Evolutionary conservation across 2,329 filamentous ascomycete species (phyloP).

Genomic region (Ramularia endophylla): DNA sequence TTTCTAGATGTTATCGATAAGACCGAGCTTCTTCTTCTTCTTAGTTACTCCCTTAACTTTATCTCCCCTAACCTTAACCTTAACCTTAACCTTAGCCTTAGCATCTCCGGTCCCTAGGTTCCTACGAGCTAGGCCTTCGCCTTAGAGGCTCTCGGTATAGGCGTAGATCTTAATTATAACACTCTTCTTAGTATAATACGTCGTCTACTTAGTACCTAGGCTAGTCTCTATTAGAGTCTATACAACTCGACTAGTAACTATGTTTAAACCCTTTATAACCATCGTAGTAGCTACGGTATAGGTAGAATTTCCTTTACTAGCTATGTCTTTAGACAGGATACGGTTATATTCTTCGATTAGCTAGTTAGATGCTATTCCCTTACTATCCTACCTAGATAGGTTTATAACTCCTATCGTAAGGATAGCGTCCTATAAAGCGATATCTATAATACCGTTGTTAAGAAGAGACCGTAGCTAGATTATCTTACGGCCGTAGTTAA

Average conservation of each 20-base stretch:
- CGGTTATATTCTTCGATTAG: slow-evolving; percentile 2
- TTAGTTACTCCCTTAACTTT: too few species aligned
- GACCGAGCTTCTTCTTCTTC: background rate
- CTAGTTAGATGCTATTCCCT: background rate
- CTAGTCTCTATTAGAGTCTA: background rate
- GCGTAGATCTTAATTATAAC: slow-evolving; percentile 1
- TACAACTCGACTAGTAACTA: background rate
- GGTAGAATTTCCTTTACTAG: slow-evolving; percentile 3
- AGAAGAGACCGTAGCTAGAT: slow-evolving; percentile 1
- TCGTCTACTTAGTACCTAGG: slow-evolving; percentile 1
- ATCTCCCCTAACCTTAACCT: too few species aligned
- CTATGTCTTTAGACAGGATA: background rate
- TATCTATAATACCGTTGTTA: background rate
- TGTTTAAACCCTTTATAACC: background rate
- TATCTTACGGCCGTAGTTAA: slow-evolving; percentile 2
- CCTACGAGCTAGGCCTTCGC: background rate
- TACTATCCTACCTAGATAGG: background rate
- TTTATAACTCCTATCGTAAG: background rate
- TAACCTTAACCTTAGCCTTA: too few species aligned
- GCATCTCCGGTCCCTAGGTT: background rate
- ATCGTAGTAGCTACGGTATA: background rate
- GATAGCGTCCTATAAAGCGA: background rate
- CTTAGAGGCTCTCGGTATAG: background rate
- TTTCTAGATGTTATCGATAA: background rate
- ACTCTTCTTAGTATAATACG: slow-evolving; percentile 4